These are phyloP conservation scores for Stemphylium vesicarium DNA, from an alignment of 2,329 filamentous ascomycete genomes.

Conservation along the genomic window DNA sequence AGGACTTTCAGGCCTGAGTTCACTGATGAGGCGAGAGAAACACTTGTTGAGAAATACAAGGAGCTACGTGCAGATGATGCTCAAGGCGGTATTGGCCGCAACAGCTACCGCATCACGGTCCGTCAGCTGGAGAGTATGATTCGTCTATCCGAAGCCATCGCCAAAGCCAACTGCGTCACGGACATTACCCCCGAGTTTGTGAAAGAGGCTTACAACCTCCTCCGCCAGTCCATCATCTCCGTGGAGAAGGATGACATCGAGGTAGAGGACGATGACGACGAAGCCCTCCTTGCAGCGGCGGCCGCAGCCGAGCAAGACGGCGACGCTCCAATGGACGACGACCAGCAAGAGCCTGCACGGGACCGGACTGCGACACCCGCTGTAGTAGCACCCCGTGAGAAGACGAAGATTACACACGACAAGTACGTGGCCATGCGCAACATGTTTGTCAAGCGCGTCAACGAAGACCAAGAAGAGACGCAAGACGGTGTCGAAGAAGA, in stretches of 20 bases:
- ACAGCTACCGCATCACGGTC: constrained; percentile 97
- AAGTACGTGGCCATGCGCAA: constrained; percentile 94
- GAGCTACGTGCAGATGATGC: constrained; percentile 92
- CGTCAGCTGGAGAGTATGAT: constrained; percentile 96
- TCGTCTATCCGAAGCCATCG: constrained; percentile 94
- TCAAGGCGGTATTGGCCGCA: constrained; percentile 90
- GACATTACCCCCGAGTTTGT: constrained; percentile 87
- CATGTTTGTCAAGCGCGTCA: constrained; percentile 79
- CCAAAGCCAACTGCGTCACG: constrained; percentile 94
- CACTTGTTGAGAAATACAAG: constrained; percentile 92
- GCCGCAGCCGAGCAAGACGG: constrained; percentile 56
- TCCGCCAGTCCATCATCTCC: constrained; percentile 93
- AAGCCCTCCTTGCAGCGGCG: constrained; percentile 60
- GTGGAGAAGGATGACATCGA: constrained; percentile 98
- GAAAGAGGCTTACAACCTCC: constrained; percentile 86
- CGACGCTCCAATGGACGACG: constrained; percentile 40
- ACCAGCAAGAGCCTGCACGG: constrained; percentile 45
- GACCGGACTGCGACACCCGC: constrained; percentile 48
- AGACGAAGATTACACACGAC: constrained; percentile 92
- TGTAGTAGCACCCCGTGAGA: constrained; percentile 54
- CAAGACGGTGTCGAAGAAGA: constrained; percentile 88
- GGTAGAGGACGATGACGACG: constrained; percentile 81
- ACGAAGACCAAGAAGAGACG: constrained; percentile 75
- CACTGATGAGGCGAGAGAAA: constrained; percentile 80
- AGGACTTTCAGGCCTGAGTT: constrained; percentile 94